Percentiles rank a stretch among this genome's conserved stretches.
These are phyloP conservation scores for Hypholoma fasciculare DNA, from an alignment of 768 basidiomycete genomes.

Conservation along the genomic window DNA sequence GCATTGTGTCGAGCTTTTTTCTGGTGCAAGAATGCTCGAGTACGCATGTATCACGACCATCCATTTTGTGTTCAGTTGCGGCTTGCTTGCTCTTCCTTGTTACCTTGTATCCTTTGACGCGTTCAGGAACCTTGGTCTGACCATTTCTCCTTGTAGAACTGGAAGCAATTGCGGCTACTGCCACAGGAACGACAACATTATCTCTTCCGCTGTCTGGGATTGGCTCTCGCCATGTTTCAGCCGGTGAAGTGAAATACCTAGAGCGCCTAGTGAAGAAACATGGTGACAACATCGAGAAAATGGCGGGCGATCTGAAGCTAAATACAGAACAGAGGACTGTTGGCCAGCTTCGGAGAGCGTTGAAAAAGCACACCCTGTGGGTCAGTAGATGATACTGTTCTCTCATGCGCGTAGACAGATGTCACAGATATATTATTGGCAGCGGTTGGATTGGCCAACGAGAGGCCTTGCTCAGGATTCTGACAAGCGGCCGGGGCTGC, in stretches of 20 bases:
- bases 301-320: constrained; percentile 77
- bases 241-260: constrained; percentile 70
- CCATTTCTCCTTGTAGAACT: constrained; percentile 45
- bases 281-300: constrained; percentile 68
- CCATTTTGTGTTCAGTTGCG: neutral
- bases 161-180: constrained; percentile 55
- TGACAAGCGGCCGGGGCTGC: neutral
- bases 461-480: neutral
- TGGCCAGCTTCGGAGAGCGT: constrained; percentile 70
- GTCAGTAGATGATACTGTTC: neutral
- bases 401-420: constrained; percentile 5
- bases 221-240: constrained; percentile 63
- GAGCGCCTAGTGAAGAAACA: constrained; percentile 65
- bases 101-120: neutral
- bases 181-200: constrained; percentile 34
- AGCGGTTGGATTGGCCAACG: constrained; percentile 2
- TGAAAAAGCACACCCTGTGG: constrained; percentile 50
- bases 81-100: neutral
- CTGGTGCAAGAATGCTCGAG: neutral
- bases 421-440: constrained; percentile 5
- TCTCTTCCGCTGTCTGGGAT: constrained; percentile 38
- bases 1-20: neutral
- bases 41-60: neutral
- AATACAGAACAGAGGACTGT: constrained; percentile 86
- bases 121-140: constrained; percentile 11